Evolutionary conservation across 2,329 filamentous ascomycete genomes (phyloP).

Genomic region (Teratosphaeria gauchensis): DNA sequence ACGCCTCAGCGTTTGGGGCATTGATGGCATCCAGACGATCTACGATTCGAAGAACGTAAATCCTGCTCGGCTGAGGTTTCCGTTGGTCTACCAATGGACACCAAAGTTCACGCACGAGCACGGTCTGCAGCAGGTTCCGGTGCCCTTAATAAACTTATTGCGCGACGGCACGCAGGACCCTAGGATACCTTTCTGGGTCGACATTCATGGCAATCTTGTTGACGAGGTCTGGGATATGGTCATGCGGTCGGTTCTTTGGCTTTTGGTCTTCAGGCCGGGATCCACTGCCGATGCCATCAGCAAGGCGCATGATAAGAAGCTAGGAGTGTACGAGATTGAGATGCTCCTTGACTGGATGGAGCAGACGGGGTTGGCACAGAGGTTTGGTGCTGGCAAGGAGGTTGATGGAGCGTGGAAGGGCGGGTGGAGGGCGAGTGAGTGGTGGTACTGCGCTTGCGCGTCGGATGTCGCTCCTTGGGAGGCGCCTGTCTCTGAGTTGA

Average conservation of each 20-base stretch:
- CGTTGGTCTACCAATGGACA: conserved; percentile 51
- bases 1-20: conserved; percentile 51
- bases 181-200: conserved; percentile 59
- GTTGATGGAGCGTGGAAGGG: conserved; percentile 19
- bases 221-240: conserved; percentile 55
- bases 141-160: conserved; percentile 6
- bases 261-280: conserved; percentile 53
- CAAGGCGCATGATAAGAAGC: conserved; percentile 45
- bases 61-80: conserved; percentile 56
- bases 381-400: conserved; percentile 31
- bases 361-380: conserved; percentile 42
- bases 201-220: conserved; percentile 54
- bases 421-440: conserved; percentile 44
- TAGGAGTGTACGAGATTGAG: conserved; percentile 55
- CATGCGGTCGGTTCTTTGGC: conserved; percentile 52
- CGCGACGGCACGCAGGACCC: conserved; percentile 10
- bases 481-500: conserved; percentile 3
- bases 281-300: conserved; percentile 45
- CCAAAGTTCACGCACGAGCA: conserved; percentile 48
- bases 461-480: conserved; percentile 18
- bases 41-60: conserved; percentile 63
- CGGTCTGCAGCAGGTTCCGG: conserved; percentile 37
- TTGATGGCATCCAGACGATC: conserved; percentile 57
- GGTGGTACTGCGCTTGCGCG: conserved; percentile 54
- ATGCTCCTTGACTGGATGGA: conserved; percentile 52